Base-by-base conservation (phyloP, 2,329 filamentous ascomycete genomes). In the Verticillium longisporum region DNA sequence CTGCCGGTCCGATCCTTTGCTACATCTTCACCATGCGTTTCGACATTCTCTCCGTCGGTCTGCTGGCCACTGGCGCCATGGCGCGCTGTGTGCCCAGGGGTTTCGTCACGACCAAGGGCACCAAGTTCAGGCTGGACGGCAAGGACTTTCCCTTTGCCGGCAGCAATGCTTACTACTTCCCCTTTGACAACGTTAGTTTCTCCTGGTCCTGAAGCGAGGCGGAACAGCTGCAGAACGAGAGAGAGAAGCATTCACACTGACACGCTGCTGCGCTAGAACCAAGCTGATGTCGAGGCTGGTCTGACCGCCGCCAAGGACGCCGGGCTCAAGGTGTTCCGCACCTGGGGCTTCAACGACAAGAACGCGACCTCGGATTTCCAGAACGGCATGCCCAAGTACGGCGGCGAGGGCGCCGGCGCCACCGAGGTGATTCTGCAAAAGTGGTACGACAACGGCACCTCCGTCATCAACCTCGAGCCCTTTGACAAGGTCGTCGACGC, bases 311-410 rank as follows among this genome's bases (percentile, higher is more conserved):
- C 77, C 57, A 78, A 77, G 64, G 72, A 77, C 5, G 80, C 80
- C 6, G 80, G 80, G 1, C 69, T 83, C 26, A 81, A 76, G 58
- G 81, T 84, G 4, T 78, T 85, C 68, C 78, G 81, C 34, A 84
- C 81, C 9, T 84, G 82, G 82, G 81, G 80, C n/a, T 84, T 83
- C 74, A 83, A 84, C 66, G 82, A 84, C 69, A 80, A 79, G 68
- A 85, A 84, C 67, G 72, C 71, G 31, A 83, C 81, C 0, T 79
- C 77, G 61, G 67, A 73, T 33, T 70, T 72, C 15, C 64, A 71
- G 21, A 58, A 58, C 56, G 80, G 81, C 6, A 69, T 84, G 6
- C 82, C 82, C 0, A 70, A 81, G 63, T 84, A 84, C 59, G 81
- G 80, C 38, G 77, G 74, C 14, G 80, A 82, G 63, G 77, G 77